Base-by-base conservation (phyloP, 2,329 filamentous ascomycete genomes). In the Xylariomycetidae sp. region DNA sequence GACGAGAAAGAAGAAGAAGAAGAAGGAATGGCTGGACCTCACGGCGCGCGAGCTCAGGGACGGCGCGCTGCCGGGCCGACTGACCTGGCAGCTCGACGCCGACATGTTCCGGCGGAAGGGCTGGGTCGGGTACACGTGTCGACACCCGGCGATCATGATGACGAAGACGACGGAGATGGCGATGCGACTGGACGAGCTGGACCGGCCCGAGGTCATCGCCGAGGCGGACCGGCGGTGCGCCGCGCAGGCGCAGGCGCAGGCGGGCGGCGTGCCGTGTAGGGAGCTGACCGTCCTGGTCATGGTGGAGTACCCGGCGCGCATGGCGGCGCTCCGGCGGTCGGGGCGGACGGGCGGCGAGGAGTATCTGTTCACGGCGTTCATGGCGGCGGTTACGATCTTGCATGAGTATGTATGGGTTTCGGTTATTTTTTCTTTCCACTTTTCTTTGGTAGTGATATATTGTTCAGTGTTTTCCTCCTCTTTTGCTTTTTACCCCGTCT, bases 81-180 rank as follows among this genome's bases (percentile, higher is more conserved):
- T 59, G 6, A 40, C 37, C n/a, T 61, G 58, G 58, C 48, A 54
- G 33, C 38, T 60, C 6, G 56, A 59, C 31, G 29, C 30, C 7
- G 42, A 49, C 9, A 58, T 61, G 35, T 54, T 57, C 16, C 23
- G 17, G 7, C 29, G 44, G 20, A 45, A 40, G 23, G 56, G 56
- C 3, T 58, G 57, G 56, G 49, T 48, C 10, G 57, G 56, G 9
- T 59, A 59, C 23, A 59, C 56, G 2, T 59, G 55, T 16, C 51
- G 54, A 1, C 56, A 59, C 25, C 50, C 51, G 14, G 42, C 49
- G n/a, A n/a, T n/a, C n/a, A n/a, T n/a, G n/a, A n/a, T n/a, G n/a
- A n/a, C n/a, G n/a, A n/a, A n/a, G 18, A 23, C 20, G 20, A n/a
- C 20, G 31, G 37, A 18, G 41, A 38, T 48, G 26, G 12, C 38